phyloP scores from a whole-genome alignment of 1,284 basidiomycete genomes.

The Ganoderma lingzhi region DNA sequence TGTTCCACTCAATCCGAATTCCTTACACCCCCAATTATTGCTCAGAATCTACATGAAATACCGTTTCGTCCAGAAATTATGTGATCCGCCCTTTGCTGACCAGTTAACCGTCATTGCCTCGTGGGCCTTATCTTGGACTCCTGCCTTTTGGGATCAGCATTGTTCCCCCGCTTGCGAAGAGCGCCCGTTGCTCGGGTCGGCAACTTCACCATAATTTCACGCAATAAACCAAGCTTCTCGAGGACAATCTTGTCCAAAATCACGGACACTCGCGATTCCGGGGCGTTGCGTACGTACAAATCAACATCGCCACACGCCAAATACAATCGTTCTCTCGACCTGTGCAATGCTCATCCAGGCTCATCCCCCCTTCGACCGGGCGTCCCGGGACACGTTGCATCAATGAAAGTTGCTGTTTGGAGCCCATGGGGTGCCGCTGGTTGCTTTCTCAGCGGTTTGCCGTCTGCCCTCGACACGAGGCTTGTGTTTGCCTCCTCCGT shows the following conservation, averaged over 20 bases:
- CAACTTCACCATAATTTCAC: not conserved
- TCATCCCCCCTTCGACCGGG: conserved; percentile 5
- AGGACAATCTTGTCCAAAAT: not conserved
- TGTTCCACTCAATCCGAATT: not conserved
- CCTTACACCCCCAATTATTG: too few relatives aligned
- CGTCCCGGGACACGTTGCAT: conserved; percentile 26
- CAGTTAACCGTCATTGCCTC: not conserved
- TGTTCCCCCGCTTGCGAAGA: not conserved
- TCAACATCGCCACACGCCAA: conserved; percentile 16
- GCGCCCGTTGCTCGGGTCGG: not conserved
- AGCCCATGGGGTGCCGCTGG: not conserved
- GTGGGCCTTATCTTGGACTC: not conserved
- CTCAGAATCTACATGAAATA: not conserved
- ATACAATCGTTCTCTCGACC: not conserved
- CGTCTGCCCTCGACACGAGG: conserved; percentile 1
- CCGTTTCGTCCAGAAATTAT: not conserved
- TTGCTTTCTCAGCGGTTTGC: not conserved
- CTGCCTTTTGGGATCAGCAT: not conserved
- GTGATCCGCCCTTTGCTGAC: not conserved
- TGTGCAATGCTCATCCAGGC: not conserved
- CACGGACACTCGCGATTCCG: not conserved
- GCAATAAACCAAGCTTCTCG: not conserved
- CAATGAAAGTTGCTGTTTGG: not conserved
- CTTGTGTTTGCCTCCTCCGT: not conserved
- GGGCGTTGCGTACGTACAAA: conserved; percentile 18